These are phyloP conservation scores for Chaetomium olivaceum DNA, from an alignment of 2,329 filamentous ascomycete species.

Conservation along the genomic window DNA sequence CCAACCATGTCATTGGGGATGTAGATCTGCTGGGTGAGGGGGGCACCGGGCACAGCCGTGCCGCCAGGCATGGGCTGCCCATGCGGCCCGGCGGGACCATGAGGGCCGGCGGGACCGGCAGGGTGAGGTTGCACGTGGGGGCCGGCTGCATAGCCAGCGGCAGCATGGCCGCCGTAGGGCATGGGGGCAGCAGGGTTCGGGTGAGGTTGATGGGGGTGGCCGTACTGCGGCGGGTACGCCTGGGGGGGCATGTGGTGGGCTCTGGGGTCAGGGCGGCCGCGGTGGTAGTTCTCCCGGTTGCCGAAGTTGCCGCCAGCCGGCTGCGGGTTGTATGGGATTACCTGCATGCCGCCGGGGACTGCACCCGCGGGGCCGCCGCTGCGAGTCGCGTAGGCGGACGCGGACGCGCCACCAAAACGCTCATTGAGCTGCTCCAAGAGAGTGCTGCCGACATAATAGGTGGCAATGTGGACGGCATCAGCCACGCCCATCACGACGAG, in stretches of 20 bases:
- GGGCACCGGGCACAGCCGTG: slow-evolving; percentile 66
- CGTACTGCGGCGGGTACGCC: slow-evolving; percentile 71
- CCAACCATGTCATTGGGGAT: slow-evolving; percentile 99
- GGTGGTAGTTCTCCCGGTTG: slow-evolving; percentile 84
- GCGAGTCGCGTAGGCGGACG: slow-evolving; percentile 95
- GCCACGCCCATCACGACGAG: slow-evolving; percentile 96
- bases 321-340: slow-evolving; percentile 96
- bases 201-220: slow-evolving; percentile 63
- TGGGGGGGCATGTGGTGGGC: slow-evolving; percentile 73
- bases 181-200: slow-evolving; percentile 65
- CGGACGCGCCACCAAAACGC: slow-evolving; percentile 90
- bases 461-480: slow-evolving; percentile 97
- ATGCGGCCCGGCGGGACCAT: slow-evolving; percentile 65
- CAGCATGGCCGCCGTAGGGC: slow-evolving; percentile 78
- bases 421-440: slow-evolving; percentile 96
- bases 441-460: slow-evolving; percentile 98
- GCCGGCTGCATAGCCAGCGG: slow-evolving; percentile 68
- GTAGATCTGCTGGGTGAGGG: slow-evolving; percentile 96
- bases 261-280: slow-evolving; percentile 69
- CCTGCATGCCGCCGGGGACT: slow-evolving; percentile 96
- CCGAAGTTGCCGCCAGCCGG: slow-evolving; percentile 91
- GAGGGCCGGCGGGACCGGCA: slow-evolving; percentile 60
- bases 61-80: slow-evolving; percentile 70
- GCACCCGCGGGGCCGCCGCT: slow-evolving; percentile 91
- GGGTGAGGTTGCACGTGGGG: slow-evolving; percentile 76